Evolutionary conservation across 805 yeast species (phyloP), one percentile per base, ranked within the genome.

Genomic region (Candida ortonii): DNA sequence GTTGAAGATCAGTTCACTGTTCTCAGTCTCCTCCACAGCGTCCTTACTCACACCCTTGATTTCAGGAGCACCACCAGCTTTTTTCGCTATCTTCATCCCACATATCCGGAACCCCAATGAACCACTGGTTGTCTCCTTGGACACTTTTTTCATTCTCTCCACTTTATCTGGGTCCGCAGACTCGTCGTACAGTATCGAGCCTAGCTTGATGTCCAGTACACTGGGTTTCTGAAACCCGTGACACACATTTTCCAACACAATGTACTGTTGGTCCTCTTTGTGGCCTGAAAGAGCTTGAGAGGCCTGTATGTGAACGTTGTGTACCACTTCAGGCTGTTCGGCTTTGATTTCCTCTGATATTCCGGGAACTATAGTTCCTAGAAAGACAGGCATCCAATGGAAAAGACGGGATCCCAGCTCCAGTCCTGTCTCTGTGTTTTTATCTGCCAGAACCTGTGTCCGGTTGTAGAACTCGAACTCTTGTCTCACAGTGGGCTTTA

Each of bases 201-300:
- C 98, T 3, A 90, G 65, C 55, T 90, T 90, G 29, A 90, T 74
- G 55, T 90, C 98, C 43, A 90, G 50, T 2, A 93, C 70, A 35
- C 83, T 73, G 0, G 97, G 97, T 28, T 64, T 60, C 4, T 31
- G 52, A 52, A 68, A 84, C 1, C 86, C 86, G 35, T 70, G 54
- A 18, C 83, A 62, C 3, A 81, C 54, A 56, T 90, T 93, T 48
- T 80, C 80, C 21, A 93, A 61, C 6, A 90, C 93, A 2, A 89
- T 47, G 37, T 68, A 80, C 33, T 58, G 56, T 28, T 57, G 52
- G 6, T 43, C 46, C 10, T 25, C 23, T 6, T 17, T 17, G 3
- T 43, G 6, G 12, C 27, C 37, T 10, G 30, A 20, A n/a, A 15
- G 12, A 10, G 7, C 11, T 13, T 21, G 3, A 17, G 41, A 36